Conservation (phyloP, 129 eudicot genomes). For the Tagetes erecta region DNA sequence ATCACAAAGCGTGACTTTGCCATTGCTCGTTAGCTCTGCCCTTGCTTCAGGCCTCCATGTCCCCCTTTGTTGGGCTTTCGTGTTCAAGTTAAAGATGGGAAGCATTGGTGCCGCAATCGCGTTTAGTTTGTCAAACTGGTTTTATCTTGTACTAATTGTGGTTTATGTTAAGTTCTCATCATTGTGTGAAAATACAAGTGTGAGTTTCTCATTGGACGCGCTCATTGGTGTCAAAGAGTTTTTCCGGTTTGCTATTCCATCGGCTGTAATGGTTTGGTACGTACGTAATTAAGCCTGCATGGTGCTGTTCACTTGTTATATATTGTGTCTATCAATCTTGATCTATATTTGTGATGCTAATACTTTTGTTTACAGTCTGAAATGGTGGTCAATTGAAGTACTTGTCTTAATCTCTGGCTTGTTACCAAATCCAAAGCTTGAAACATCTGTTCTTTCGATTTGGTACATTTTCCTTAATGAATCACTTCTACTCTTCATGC, state of each 20-base stretch:
- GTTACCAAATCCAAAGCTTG: conserved; percentile 60
- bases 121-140: conserved; percentile 55
- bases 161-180: conserved; percentile 48
- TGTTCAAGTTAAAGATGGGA: conserved; percentile 57
- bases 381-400: conserved; percentile 73
- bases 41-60: conserved; percentile 50
- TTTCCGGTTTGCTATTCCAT: conserved; percentile 58
- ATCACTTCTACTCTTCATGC: neutral
- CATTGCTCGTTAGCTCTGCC: conserved; percentile 52
- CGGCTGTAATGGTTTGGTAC: conserved; percentile 80
- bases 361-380: conserved; percentile 37
- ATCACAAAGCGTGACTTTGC: conserved; percentile 55
- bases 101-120: conserved; percentile 66
- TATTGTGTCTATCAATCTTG: neutral
- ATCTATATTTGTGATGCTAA: neutral
- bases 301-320: neutral
- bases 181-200: conserved; percentile 41
- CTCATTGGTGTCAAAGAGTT: conserved; percentile 51
- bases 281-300: neutral
- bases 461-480: conserved; percentile 37
- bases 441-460: conserved; percentile 61
- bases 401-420: conserved; percentile 58
- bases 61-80: conserved; percentile 64
- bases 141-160: conserved; percentile 40
- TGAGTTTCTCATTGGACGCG: conserved; percentile 45